Evolutionary conservation across 176 grass and related monocot genomes (phyloP), one percentile per base, ranked within the genome.

Genomic region (Bolboschoenus planiculmis): DNA sequence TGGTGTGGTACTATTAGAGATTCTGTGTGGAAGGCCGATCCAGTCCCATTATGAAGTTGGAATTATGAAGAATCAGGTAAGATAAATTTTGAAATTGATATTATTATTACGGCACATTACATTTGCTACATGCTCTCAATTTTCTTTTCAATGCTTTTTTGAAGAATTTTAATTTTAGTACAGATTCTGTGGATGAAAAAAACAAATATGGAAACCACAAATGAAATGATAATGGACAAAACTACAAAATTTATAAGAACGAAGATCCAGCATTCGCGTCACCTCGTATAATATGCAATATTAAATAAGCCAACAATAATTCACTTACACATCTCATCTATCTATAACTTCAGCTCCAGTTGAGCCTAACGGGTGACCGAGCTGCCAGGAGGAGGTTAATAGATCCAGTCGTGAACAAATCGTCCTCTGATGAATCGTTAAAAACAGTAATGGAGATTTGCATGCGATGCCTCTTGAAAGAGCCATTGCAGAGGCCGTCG

Each of bases 371-470:
- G 0, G 86, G 87, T 2, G 87, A 99, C 63, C 91, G 88, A 48
- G 43, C 80, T 36, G 86, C 85, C 8, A 90, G 89, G 80, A 93
- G 87, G 83, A 90, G 89, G 55, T 86, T 99, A 14, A 88, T 82
- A 8, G 96, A 95, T 77, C 87, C 87, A 1, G 84, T 27, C 0
- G 86, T 95, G 70, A 91, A 74, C 66, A 93, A 92, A 67, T 88
- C 70, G 0, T 93, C 89, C 78, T 93, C 86, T 0, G 91, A 99
- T 3, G 91, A 99, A 51, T 99, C 93, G 3, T 62, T 99, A 60
- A 95, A 84, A 57, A 99, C 96, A 0, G 89, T 95, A 6, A 90
- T 93, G 86, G 91, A 92, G 86, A 95, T 95, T 76, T 99, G 96
- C 80, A 85, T 90, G 74, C 83, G 96, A 70, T 99, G 92, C 67